These are phyloP conservation scores for Acer saccharum DNA, from an alignment of 345 rosid genomes.

Conservation along the genomic window DNA sequence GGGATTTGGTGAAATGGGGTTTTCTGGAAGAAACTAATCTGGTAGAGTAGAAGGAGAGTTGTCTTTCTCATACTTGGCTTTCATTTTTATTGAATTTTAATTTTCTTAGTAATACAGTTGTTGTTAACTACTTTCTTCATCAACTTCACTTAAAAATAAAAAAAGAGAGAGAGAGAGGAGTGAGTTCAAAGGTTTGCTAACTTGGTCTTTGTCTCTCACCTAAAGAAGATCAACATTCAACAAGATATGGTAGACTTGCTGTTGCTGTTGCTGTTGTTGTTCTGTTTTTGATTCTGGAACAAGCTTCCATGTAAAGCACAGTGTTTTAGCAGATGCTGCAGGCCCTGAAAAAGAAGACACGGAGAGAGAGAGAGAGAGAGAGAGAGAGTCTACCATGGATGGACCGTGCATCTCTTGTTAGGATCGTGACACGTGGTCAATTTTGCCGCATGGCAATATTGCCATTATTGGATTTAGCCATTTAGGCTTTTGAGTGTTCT, in stretches of 20 bases:
- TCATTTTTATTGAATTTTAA: background rate
- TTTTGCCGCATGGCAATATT: no score
- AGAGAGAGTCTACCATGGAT: background rate
- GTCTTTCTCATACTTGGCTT: slow-evolving; percentile 36
- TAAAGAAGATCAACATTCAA: background rate
- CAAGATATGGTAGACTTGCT: background rate
- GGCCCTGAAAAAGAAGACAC: background rate
- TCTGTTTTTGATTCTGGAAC: slow-evolving; percentile 4
- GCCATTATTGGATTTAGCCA: no score
- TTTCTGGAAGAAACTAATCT: slow-evolving; percentile 52
- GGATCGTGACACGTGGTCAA: no score
- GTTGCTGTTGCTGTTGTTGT: background rate
- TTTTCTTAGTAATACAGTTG: background rate
- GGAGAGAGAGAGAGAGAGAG: background rate
- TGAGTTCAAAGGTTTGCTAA: slow-evolving; percentile 36
- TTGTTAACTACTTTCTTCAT: slow-evolving; percentile 34
- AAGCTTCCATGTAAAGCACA: background rate
- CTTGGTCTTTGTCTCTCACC: slow-evolving; percentile 34
- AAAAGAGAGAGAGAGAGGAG: slow-evolving; percentile 26
- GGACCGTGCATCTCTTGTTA: no score
- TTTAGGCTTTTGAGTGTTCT: no score
- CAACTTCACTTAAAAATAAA: background rate
- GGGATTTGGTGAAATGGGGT: slow-evolving; percentile 66
- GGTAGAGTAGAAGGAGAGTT: slow-evolving; percentile 45
- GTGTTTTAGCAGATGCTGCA: background rate